Conservation (phyloP, 345 rosid genomes). For the Hibiscus trionum region DNA sequence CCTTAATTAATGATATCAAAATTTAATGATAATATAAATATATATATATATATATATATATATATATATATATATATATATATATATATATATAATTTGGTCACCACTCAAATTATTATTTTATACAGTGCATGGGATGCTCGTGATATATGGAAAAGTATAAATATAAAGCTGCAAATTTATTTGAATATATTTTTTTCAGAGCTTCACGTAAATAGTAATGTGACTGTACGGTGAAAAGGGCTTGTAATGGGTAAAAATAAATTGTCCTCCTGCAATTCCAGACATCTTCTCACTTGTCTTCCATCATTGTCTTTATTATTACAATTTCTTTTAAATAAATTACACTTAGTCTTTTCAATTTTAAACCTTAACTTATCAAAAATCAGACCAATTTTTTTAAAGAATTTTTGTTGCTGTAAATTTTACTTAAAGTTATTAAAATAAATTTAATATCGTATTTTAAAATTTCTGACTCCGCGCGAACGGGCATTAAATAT, state of each 20-base stretch:
- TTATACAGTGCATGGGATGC: neutral
- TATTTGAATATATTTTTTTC: neutral
- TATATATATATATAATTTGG: no score
- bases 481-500: neutral
- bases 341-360: neutral
- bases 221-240: neutral
- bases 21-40: no score
- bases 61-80: no score
- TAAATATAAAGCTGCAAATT: neutral
- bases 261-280: neutral
- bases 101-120: no score
- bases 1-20: no score
- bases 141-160: neutral
- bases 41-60: no score
- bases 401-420: no score
- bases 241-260: neutral
- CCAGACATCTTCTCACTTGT: neutral
- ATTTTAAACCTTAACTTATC: neutral
- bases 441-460: no score
- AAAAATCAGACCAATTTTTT: neutral
- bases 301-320: neutral
- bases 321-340: neutral
- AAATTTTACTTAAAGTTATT: no score
- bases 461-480: no score
- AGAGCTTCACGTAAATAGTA: slow-evolving; percentile 8